A percentile compares a stretch with the other conserved stretches of the same genome.
Conservation (phyloP, 1,139 yeast genomes). For the Saccharomyces hybrid region DNA sequence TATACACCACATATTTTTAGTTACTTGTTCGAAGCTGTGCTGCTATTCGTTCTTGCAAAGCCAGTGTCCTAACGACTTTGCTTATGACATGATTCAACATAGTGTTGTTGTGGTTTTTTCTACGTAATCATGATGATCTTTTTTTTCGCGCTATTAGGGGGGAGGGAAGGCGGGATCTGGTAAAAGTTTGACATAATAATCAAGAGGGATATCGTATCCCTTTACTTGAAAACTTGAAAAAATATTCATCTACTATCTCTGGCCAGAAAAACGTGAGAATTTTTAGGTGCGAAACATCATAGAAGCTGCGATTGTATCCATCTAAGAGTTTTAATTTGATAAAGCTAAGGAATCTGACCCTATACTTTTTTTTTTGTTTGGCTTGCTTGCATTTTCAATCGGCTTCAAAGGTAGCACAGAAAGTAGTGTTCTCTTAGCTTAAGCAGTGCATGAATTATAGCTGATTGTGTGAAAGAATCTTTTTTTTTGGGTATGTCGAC, state of each 20-base stretch:
- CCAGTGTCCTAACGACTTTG: neutral
- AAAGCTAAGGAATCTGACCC: neutral
- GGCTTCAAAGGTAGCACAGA: neutral
- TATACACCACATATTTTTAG: neutral
- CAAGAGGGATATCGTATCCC: neutral
- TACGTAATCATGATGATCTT: neutral
- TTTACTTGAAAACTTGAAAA: neutral
- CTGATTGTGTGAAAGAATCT: neutral
- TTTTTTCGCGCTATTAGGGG: slow-evolving; percentile 1
- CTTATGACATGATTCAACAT: neutral
- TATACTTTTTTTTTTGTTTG: neutral
- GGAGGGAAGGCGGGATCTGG: neutral
- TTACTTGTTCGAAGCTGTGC: neutral
- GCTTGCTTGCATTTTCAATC: neutral
- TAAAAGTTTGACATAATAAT: neutral
- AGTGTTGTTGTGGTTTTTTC: neutral
- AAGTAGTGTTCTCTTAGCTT: neutral
- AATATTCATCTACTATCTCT: neutral
- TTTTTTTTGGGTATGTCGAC: neutral
- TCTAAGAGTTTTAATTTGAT: neutral
- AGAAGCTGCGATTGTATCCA: neutral
- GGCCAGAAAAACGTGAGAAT: neutral
- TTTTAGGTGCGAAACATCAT: neutral
- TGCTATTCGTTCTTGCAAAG: neutral
- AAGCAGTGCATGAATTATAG: neutral